These are phyloP conservation scores for Acaromyces ingoldii DNA, from an alignment of 1,284 basidiomycete genomes.

Conservation along the genomic window DNA sequence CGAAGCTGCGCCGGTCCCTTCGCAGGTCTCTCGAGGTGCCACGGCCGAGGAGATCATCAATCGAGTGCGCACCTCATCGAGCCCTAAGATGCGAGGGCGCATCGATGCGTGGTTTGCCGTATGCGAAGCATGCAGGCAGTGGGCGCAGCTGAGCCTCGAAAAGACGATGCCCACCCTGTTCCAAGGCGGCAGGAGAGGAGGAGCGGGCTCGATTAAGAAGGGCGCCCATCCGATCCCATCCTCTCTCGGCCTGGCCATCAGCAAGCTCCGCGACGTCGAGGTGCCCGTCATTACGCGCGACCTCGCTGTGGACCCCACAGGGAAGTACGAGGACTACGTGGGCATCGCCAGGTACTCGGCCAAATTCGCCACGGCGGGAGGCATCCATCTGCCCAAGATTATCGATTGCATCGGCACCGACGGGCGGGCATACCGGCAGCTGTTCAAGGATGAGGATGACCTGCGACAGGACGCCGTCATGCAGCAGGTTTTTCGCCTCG, in stretches of 20 bases:
- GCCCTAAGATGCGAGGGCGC: slow-evolving; percentile 53
- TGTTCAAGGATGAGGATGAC: slow-evolving; percentile 88
- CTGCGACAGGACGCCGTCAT: slow-evolving; percentile 95
- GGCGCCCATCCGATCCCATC: slow-evolving; percentile 22
- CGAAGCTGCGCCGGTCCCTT: no score
- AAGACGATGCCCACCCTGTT: slow-evolving; percentile 28
- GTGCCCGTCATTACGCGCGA: slow-evolving; percentile 70
- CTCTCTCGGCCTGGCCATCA: no score
- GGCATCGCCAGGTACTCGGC: slow-evolving; percentile 58
- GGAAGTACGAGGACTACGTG: slow-evolving; percentile 60
- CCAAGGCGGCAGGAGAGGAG: slow-evolving; percentile 17
- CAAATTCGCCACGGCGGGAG: slow-evolving; percentile 67
- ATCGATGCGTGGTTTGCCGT: slow-evolving; percentile 64
- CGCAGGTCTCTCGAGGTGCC: slow-evolving; percentile 55
- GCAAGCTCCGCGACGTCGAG: slow-evolving; percentile 18
- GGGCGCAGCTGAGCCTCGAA: slow-evolving; percentile 66
- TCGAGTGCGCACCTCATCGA: slow-evolving; percentile 55
- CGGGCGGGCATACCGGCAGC: slow-evolving; percentile 68
- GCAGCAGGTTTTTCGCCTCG: slow-evolving; percentile 92
- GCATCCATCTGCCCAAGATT: slow-evolving; percentile 79
- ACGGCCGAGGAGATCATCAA: slow-evolving; percentile 70
- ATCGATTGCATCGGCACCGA: slow-evolving; percentile 66
- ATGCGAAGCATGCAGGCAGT: slow-evolving; percentile 70
- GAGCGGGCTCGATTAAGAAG: no score
- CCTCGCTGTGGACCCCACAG: slow-evolving; percentile 67